A percentile compares a stretch with the other conserved stretches of the same genome.
Evolutionary conservation across 352 stramenopile species (phyloP).

Genomic region (Globisporangium carolinianum): DNA sequence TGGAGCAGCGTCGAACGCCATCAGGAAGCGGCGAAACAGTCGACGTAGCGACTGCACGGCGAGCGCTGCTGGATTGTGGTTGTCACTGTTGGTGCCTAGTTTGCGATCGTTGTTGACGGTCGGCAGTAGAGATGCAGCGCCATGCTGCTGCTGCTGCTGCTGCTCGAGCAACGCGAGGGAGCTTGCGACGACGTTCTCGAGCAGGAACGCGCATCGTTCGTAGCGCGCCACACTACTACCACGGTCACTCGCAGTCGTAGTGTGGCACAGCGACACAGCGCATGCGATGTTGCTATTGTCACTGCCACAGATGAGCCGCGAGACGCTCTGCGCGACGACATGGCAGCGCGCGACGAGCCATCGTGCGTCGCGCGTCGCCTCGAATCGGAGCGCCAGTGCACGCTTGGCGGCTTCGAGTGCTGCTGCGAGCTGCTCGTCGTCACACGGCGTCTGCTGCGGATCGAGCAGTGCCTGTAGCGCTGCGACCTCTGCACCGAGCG

Average conservation of each 20-base stretch:
- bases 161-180: neutral
- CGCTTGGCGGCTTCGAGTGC: slow-evolving; percentile 1
- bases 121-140: neutral
- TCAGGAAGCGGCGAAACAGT: neutral
- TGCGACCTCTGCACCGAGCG: neutral
- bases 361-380: slow-evolving; percentile 3
- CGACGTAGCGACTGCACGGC: neutral
- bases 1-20: neutral
- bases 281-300: neutral
- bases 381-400: slow-evolving; percentile 2
- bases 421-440: neutral
- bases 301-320: neutral
- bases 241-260: too few relatives aligned
- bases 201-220: neutral
- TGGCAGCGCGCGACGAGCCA: slow-evolving; percentile 11
- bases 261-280: too few relatives aligned
- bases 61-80: neutral
- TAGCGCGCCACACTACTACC: neutral
- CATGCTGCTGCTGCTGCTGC: slow-evolving; percentile 1
- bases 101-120: neutral
- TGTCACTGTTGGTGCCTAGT: neutral
- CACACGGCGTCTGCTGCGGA: neutral
- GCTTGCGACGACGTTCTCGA: slow-evolving; percentile 7
- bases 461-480: neutral
- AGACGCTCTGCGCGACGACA: slow-evolving; percentile 2